phyloP scores from a whole-genome alignment of 2,329 filamentous ascomycete genomes.

The Talaromyces sp. region DNA sequence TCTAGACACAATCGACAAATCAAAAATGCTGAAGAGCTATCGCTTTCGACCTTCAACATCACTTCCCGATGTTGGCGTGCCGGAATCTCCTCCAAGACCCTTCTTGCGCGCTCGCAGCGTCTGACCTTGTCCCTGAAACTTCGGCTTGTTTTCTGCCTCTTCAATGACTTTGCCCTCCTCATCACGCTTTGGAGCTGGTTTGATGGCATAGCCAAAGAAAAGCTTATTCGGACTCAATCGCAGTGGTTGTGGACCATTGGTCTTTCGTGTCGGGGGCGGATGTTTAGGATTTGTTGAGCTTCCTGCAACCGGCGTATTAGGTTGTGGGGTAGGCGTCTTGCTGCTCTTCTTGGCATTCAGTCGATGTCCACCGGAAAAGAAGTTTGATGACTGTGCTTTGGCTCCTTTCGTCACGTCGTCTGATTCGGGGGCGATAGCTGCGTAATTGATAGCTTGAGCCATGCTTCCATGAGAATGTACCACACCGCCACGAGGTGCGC shows the following conservation, averaged over 20 bases:
- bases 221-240: constrained; percentile 83
- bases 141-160: constrained; percentile 56
- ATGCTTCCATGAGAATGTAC: constrained; percentile 86
- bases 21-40: background rate
- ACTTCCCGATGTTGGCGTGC: constrained; percentile 31
- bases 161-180: constrained; percentile 60
- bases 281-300: constrained; percentile 46
- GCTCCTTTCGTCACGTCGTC: constrained; percentile 62
- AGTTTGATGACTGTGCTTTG: constrained; percentile 68
- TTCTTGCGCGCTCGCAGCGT: constrained; percentile 76
- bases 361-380: constrained; percentile 74
- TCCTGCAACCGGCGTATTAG: constrained; percentile 67
- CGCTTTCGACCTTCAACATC: constrained; percentile 15
- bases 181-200: constrained; percentile 75
- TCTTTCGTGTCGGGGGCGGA: constrained; percentile 47
- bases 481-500: constrained; percentile 65
- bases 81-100: constrained; percentile 33
- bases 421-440: constrained; percentile 77
- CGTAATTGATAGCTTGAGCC: constrained; percentile 97
- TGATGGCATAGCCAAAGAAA: constrained; percentile 95
- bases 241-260: constrained; percentile 81
- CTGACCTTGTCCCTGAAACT: constrained; percentile 81
- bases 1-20: background rate
- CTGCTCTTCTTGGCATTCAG: constrained; percentile 77
- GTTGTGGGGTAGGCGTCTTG: constrained; percentile 70